A percentile compares a stretch with the other conserved stretches of the same genome.
Conservation (phyloP, 129 eudicot genomes). For the Pseudognaphalium luteoalbum region DNA sequence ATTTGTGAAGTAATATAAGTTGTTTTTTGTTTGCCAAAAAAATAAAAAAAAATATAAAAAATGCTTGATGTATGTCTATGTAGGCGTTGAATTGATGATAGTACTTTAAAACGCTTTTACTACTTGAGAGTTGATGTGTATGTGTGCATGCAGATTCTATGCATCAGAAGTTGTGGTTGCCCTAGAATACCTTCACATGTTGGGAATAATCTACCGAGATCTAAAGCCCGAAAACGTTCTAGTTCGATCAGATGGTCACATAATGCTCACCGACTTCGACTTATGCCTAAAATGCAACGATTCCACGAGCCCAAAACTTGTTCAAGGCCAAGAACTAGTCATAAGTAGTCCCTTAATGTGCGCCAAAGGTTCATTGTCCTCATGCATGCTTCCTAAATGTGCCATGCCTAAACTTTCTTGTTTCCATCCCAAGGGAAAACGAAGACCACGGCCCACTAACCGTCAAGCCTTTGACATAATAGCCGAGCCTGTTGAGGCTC, state of each 20-base stretch:
- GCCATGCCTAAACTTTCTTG: slow-evolving; percentile 45
- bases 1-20: too few species aligned
- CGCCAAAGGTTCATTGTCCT: slow-evolving; percentile 22
- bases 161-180: slow-evolving; percentile 81
- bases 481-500: slow-evolving; percentile 69
- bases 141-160: slow-evolving; percentile 54
- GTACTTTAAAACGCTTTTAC: too few species aligned
- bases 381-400: slow-evolving; percentile 52
- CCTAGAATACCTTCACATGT: slow-evolving; percentile 79
- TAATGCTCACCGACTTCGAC: slow-evolving; percentile 77
- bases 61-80: neutral
- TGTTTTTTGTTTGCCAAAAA: too few species aligned
- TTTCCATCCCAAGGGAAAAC: slow-evolving; percentile 34
- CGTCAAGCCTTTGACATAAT: slow-evolving; percentile 45
- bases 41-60: too few species aligned
- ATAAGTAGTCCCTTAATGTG: slow-evolving; percentile 19
- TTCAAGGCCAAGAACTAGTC: slow-evolving; percentile 39
- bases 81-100: too few species aligned
- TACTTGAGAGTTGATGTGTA: neutral
- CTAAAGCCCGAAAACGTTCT: slow-evolving; percentile 79
- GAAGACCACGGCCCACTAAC: slow-evolving; percentile 19
- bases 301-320: slow-evolving; percentile 50
- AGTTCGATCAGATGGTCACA: slow-evolving; percentile 72
- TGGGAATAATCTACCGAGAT: slow-evolving; percentile 66
- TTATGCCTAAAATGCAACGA: slow-evolving; percentile 61